Evolutionary conservation across 176 grass and related monocot species (phyloP), one percentile per base, ranked within the genome.

Genomic region (Elymus sibiricus): DNA sequence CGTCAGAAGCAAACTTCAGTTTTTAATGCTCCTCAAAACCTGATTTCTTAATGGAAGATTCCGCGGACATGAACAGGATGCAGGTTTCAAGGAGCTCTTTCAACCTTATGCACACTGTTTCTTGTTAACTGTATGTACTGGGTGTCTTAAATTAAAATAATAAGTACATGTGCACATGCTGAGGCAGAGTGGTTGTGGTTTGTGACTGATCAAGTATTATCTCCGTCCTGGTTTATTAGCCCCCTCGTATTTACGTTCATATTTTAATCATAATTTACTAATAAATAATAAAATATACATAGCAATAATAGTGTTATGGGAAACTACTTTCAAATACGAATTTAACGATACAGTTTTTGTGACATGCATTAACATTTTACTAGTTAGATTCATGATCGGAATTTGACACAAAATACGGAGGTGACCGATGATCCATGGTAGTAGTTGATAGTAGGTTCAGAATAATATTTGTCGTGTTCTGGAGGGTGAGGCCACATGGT

Each of bases 71-170:
- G 79, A 83, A 79, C 85, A 70, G n/a, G 81, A 87, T 84, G 68
- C 85, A 21, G 61, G 75, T 80, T 79, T 91, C 60, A 87, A 87
- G 85, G 85, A 87, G 53, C 66, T 75, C n/a, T 24, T 39, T 67
- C 27, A 67, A n/a, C 29, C 19, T 35, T 7, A 2, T 67, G 25
- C 26, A 87, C 46, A 49, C 25, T 68, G 73, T 74, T 73, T 85
- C 62, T 44, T 83, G 46, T 66, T 61, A 90, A 32, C 43, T 89
- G 76, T 42, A 55, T 68, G 68, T 66, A 38, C 19, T 34, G 26
- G 59, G 56, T 70, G 58, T 47, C 63, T 59, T 58, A 4, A 22
- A 58, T 1, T 49, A 51, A 53, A 53, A 53, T 53, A 51, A 51
- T 51, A 58, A n/a, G 32, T 51, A 16, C 55, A 58, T 58, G 19